phyloP scores from a whole-genome alignment of 139 green algal genomes.

The Microglena sp. region DNA sequence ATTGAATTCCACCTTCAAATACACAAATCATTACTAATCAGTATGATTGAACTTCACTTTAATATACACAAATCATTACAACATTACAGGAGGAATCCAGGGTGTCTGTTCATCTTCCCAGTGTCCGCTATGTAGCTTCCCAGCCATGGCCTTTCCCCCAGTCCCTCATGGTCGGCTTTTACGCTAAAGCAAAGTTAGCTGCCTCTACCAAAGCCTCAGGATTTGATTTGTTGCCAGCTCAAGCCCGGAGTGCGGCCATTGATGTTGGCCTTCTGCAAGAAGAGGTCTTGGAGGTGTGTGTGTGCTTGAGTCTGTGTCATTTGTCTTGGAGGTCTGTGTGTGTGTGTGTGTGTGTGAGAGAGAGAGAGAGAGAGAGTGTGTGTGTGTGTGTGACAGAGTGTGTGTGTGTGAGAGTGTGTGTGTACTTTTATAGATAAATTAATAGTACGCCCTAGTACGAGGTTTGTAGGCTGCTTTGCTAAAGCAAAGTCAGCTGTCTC shows the following conservation, averaged over 20 bases:
- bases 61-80: no score
- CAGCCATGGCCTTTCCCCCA: slow-evolving; percentile 86
- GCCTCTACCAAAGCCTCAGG: no score
- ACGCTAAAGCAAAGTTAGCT: slow-evolving; percentile 9
- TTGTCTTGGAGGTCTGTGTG: slow-evolving; percentile 6
- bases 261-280: no score
- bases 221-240: no score
- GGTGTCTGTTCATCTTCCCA: slow-evolving; percentile 1
- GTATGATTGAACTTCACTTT: no score
- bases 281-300: neutral
- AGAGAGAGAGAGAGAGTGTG: slow-evolving; percentile 3
- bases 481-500: no score
- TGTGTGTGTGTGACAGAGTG: neutral
- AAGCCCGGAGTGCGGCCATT: no score
- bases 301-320: neutral
- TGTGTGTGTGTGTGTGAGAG: slow-evolving; percentile 7
- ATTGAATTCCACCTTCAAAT: no score
- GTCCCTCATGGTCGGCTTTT: slow-evolving; percentile 78
- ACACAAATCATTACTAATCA: no score
- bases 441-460: neutral
- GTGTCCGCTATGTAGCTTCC: slow-evolving; percentile 42
- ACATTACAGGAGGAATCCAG: neutral
- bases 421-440: neutral
- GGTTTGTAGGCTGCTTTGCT: no score
- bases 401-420: slow-evolving; percentile 8